Evolutionary conservation across 139 green algal genomes (phyloP), one percentile per base, ranked within the genome.

Genomic region (Mesostigma viride): DNA sequence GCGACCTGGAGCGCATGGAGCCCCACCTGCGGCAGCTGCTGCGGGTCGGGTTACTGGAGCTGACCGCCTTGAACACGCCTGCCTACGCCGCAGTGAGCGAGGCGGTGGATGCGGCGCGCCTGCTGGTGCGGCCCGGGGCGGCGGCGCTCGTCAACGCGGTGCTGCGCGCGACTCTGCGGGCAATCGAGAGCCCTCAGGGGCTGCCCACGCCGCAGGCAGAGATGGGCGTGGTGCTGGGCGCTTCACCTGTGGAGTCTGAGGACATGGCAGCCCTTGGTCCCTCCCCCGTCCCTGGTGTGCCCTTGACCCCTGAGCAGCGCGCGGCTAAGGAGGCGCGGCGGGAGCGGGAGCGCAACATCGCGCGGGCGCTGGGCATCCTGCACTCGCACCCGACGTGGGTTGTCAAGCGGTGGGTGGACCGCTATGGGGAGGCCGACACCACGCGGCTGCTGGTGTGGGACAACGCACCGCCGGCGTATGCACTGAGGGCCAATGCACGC

Each of bases 51-150:
- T 26, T 84, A 24, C 92, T 83, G 33, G 87, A 94, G 74, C 64
- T 94, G 31, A 30, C 79, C 24, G 68, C 88, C 36, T 32, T 79
- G 17, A 24, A 61, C 1, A 53, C 77, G 45, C 62, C 79, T 0
- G 31, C 65, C 0, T 71, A 89, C 72, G 81, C 76, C 0, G 69
- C 69, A 30, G 61, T 95, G 1, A 82, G 79, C 60, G 82, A 85
- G 64, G 68, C 90, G 65, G 88, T 95, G 27, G 46, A 89, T 36
- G 66, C 95, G 1, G 72, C 75, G 30, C 90, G 88, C 71, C 11
- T 28, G 31, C 35, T 82, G 17, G 35, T 83, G 60, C 63, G 76
- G 48, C 56, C 57, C 0, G 69, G 46, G 8, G 80, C 78, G 3
- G 80, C 28, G 0, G 44, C 48, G 20, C 33, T 89, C 36, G 80